Conservation (phyloP, 495 filamentous ascomycete genomes). For the Xylaria longipes region DNA sequence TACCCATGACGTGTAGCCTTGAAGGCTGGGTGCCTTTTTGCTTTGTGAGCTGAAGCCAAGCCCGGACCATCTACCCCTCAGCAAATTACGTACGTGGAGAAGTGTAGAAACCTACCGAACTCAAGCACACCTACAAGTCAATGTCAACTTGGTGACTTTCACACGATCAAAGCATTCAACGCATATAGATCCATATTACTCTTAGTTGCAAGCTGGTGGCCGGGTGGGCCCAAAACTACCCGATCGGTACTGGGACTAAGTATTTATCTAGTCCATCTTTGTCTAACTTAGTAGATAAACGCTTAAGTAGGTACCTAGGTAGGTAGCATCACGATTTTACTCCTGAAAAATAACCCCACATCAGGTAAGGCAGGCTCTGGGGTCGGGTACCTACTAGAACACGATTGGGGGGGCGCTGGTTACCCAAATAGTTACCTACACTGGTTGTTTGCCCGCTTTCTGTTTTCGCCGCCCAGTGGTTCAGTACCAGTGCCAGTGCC, state of each 20-base stretch:
- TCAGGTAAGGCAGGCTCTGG: not conserved
- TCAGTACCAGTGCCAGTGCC: not conserved
- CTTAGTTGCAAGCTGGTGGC: not conserved
- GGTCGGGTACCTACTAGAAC: not conserved
- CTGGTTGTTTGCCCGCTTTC: not conserved
- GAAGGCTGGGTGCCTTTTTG: not conserved
- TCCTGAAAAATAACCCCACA: slow-evolving; percentile 15
- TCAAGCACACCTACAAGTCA: not conserved
- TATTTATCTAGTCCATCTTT: not conserved
- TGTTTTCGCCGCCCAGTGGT: not conserved
- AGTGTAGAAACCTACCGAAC: not conserved
- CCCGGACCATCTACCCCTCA: slow-evolving; percentile 13
- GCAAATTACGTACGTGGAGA: not conserved
- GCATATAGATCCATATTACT: not conserved
- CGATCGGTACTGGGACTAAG: not conserved
- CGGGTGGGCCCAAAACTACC: not conserved
- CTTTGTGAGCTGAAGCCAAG: not conserved
- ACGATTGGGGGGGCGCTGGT: not conserved
- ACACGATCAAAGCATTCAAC: not conserved
- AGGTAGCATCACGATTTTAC: not conserved
- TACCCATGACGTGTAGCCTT: slow-evolving; percentile 1
- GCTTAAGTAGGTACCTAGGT: not conserved
- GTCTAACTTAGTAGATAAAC: not conserved
- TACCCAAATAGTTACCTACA: not conserved
- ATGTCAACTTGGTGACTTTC: not conserved